A percentile compares a stretch with the other conserved stretches of the same genome.
phyloP scores from a whole-genome alignment of 805 yeast genomes.

The Naumovozyma castellii region DNA sequence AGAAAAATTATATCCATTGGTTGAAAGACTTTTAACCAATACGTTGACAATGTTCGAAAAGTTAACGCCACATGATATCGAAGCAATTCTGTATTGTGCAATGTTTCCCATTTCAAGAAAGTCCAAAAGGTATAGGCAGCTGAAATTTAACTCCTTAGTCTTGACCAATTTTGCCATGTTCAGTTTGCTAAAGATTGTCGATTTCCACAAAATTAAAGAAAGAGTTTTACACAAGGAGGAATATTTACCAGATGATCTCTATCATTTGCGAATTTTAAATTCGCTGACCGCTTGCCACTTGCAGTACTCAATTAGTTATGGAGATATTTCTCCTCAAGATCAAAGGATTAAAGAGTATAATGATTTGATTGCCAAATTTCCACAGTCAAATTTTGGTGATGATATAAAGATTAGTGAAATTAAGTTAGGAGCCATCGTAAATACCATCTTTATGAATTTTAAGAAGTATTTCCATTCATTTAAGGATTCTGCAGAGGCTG shows the following conservation, averaged over 20 bases:
- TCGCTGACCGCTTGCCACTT: conserved; percentile 44
- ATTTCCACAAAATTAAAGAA: conserved; percentile 34
- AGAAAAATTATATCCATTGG: conserved; percentile 37
- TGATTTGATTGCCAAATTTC: conserved; percentile 37
- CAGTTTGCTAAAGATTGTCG: conserved; percentile 39
- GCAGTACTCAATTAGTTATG: conserved; percentile 42
- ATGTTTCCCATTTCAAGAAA: conserved; percentile 47
- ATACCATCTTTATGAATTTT: conserved; percentile 22
- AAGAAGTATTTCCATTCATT: conserved; percentile 16
- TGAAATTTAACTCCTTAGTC: conserved; percentile 44
- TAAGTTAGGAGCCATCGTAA: conserved; percentile 32
- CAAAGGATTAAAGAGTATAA: conserved; percentile 30
- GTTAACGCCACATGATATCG: conserved; percentile 51
- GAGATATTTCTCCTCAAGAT: conserved; percentile 28
- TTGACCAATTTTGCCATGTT: conserved; percentile 44
- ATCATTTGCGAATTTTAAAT: conserved; percentile 46
- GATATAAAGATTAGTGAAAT: conserved; percentile 45
- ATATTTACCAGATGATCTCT: conserved; percentile 35
- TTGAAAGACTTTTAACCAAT: conserved; percentile 40
- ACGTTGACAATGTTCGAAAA: conserved; percentile 41
- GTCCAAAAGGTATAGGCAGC: conserved; percentile 37
- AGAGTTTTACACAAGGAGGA: conserved; percentile 26
- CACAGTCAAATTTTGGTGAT: conserved; percentile 45
- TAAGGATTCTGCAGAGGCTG: conserved; percentile 1
- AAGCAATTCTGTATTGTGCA: conserved; percentile 47